These are phyloP conservation scores for Botrytis hyacinthi DNA, from an alignment of 2,329 filamentous ascomycete genomes.

Conservation along the genomic window DNA sequence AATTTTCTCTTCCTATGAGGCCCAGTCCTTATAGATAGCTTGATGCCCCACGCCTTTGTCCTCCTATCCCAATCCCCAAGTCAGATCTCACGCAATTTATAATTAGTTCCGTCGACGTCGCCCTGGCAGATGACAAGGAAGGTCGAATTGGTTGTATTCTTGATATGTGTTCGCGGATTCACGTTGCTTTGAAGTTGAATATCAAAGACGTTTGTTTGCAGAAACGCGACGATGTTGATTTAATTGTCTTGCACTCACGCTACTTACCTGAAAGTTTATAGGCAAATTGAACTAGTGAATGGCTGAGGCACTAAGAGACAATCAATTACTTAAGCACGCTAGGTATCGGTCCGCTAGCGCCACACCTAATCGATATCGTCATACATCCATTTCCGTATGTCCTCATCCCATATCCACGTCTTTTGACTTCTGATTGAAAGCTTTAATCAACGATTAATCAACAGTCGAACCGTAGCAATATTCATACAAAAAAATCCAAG, in stretches of 20 bases:
- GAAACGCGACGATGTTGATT: slow-evolving; percentile 7
- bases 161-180: background rate
- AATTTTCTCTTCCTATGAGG: slow-evolving; percentile 24
- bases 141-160: background rate
- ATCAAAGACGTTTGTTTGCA: slow-evolving; percentile 4
- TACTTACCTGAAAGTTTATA: slow-evolving; percentile 7
- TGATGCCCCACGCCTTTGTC: slow-evolving; percentile 27
- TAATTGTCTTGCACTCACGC: background rate
- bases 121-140: background rate
- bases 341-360: background rate
- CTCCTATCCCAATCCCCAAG: slow-evolving; percentile 26
- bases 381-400: background rate
- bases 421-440: background rate
- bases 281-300: background rate
- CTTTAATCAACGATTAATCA: background rate
- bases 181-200: slow-evolving; percentile 4
- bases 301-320: background rate
- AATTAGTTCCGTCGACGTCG: background rate
- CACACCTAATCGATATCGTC: background rate
- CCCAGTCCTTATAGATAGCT: slow-evolving; percentile 29
- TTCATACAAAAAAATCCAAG: background rate
- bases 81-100: slow-evolving; percentile 11
- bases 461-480: background rate
- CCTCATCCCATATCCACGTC: background rate
- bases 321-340: slow-evolving; percentile 2